Base-by-base conservation (phyloP, 345 rosid genomes). In the Gossypium arboreum region DNA sequence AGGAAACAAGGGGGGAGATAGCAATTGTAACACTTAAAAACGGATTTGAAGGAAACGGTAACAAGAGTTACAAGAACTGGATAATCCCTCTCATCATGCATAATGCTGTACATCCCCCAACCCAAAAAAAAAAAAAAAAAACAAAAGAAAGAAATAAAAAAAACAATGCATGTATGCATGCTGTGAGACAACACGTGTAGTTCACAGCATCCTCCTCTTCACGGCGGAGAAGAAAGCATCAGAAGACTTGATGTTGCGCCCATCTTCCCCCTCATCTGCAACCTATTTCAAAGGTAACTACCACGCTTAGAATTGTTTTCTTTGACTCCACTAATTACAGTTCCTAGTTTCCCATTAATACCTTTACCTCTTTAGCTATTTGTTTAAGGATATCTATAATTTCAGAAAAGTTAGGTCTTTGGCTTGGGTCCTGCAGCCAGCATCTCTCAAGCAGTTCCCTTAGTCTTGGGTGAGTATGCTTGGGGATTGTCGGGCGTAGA, bases 391-490 rank as follows among this genome's bases (percentile, higher is more conserved):
- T 81, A 70, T 88, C 89, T 63, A 87, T 84, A 76, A 93, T 87
- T 61, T 91, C 90, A 58, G 89, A 85, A 85, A 95, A 95, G 78
- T 81, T 73, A n/a, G 98, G 98, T 77, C 98, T 87, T 77, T 82
- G 89, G 73, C 76, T 75, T 66, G 99, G 93, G 57, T 95, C 89
- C 77, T 86, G 97, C 78, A 69, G 89, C 99, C 98, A 93, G 89
- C 99, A 93, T 75, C 83, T 90, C 89, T 90, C 93, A 27, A 95
- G 92, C 72, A 90, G 85, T 77, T 90, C 90, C 18, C 85, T 85
- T 57, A 95, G 81, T 82, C 80, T 86, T 59, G 97, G 92, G 65
- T 89, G 94, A 61, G 94, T 77, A 74, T 84, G 75, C 85, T 91
- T 90, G 12, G 99, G 97, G 68, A 93, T 93, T 29, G 89, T 79